These are phyloP conservation scores for Agastache rugosa DNA, from an alignment of 257 asterid species.

Conservation along the genomic window DNA sequence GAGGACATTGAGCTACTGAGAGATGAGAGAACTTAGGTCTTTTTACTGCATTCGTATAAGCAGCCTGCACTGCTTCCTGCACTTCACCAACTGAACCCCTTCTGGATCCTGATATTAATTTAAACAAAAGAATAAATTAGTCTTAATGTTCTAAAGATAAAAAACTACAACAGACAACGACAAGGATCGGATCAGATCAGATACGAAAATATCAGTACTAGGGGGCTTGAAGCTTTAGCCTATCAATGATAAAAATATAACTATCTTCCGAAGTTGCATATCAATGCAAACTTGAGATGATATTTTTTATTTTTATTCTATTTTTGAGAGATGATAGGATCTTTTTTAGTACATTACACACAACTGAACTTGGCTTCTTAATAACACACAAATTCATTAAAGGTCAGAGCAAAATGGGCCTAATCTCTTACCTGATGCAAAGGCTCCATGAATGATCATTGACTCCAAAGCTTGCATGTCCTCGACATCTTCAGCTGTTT, in stretches of 20 bases:
- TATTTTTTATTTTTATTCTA: neutral
- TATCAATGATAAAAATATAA: neutral
- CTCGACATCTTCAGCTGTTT: slow-evolving; percentile 62
- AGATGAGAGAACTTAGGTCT: slow-evolving; percentile 81
- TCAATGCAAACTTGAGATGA: neutral
- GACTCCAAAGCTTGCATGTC: slow-evolving; percentile 80
- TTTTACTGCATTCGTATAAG: slow-evolving; percentile 49
- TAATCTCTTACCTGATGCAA: slow-evolving; percentile 63
- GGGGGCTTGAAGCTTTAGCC: neutral
- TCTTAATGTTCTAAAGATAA: neutral
- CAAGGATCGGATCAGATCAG: neutral
- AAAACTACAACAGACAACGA: neutral
- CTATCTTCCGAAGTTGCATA: neutral
- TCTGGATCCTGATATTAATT: slow-evolving; percentile 50
- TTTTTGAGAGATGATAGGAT: too few relatives aligned
- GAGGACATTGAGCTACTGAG: slow-evolving; percentile 76
- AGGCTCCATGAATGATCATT: slow-evolving; percentile 75
- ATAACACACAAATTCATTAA: neutral
- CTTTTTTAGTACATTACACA: too few relatives aligned
- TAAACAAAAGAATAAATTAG: neutral
- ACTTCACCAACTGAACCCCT: slow-evolving; percentile 72
- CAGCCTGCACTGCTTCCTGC: slow-evolving; percentile 65
- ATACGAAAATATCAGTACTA: neutral
- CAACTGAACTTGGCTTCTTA: neutral
- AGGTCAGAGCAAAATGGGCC: neutral